phyloP scores from a whole-genome alignment of 768 basidiomycete species.

The Lanmaoa rubissima region DNA sequence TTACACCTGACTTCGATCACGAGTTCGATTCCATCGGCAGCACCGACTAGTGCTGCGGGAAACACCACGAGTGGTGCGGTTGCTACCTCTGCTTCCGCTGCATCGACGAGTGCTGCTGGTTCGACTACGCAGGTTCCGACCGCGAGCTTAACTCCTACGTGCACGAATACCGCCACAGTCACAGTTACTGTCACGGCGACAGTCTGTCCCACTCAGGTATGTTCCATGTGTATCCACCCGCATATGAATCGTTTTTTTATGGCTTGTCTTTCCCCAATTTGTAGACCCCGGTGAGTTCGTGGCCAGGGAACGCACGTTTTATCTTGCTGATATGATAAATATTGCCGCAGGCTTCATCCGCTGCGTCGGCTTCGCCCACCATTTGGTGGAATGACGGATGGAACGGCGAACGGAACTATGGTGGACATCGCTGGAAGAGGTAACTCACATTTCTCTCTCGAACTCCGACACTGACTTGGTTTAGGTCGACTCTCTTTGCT shows the following conservation, averaged over 20 bases:
- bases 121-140: background rate
- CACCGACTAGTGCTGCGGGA: background rate
- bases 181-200: slow-evolving; percentile 21
- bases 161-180: background rate
- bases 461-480: background rate
- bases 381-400: background rate
- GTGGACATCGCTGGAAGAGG: slow-evolving; percentile 1
- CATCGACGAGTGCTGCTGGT: background rate
- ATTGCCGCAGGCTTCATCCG: background rate
- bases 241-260: background rate
- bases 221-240: background rate
- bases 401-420: background rate
- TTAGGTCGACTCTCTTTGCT: background rate
- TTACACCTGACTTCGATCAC: background rate
- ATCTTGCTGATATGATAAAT: background rate
- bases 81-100: background rate
- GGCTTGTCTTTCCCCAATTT: background rate
- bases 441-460: background rate
- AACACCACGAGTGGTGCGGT: background rate
- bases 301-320: background rate
- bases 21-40: background rate
- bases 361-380: background rate
- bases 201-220: slow-evolving; percentile 15
- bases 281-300: background rate
- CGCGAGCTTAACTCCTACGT: background rate